Evolutionary conservation across 164 flowering plant species (phyloP), one percentile per base, ranked within the genome.

Genomic region (Dillenia suffruticosa): DNA sequence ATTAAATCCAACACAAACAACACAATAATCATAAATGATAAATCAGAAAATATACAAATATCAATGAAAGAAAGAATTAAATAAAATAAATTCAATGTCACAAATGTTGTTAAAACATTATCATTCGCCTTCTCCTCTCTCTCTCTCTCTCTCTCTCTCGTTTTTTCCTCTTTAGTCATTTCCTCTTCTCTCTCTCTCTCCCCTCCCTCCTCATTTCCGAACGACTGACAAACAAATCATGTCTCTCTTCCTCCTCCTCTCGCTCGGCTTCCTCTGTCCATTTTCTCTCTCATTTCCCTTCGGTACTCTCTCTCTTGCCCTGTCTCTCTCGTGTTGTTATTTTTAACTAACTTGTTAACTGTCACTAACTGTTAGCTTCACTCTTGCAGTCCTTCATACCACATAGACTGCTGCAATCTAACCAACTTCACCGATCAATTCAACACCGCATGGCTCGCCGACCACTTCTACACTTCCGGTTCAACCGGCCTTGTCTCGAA

Each of bases 361-460:
- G 47, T 54, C 46, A 22, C 54, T 32, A 8, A 54, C 48, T 8
- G 14, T 2, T 11, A 53, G 53, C 10, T 10, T 61, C 13, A 54
- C 43, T 22, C 9, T 56, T 54, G 65, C 81, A 82, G 69, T 22
- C 51, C 61, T 12, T 52, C 81, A 0, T 85, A 70, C 63, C 74
- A 78, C 74, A 87, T 95, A 2, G 97, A 95, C 68, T 89, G 97
- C 71, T 97, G 99, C 51, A 77, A 85, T 17, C 58, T 60, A 14
- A 73, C 72, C 44, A 72, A 83, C 70, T 70, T 80, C 77, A 76
- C 81, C 63, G 94, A 85, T 72, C 60, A 70, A 6, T 82, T 80
- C 82, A 73, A 74, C 72, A 84, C 77, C 44, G 63, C 83, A 1
- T 95, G 99, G 99, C 72, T 85, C 22, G 71, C 94, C 63, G 99